Conservation (phyloP, 2,329 filamentous ascomycete species). For the Fusarium odoratissimum region DNA sequence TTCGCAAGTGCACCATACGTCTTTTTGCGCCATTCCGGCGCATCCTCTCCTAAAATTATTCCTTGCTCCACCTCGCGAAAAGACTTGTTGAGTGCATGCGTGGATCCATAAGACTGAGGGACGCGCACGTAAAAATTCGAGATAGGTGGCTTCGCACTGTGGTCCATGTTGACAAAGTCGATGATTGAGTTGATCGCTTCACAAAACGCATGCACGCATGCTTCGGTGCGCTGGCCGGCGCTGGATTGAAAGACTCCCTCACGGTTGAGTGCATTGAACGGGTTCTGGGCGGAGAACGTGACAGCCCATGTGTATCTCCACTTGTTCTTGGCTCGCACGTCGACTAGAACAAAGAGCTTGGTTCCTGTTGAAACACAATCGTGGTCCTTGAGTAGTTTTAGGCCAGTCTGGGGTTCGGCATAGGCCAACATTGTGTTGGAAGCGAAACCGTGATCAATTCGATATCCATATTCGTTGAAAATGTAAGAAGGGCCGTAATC, state of each 20-base stretch:
- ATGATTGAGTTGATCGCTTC: neutral
- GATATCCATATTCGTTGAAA: neutral
- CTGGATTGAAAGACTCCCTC: accelerated
- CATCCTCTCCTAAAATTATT: accelerated
- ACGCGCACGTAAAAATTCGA: neutral
- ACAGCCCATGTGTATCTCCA: neutral
- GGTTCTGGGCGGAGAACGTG: neutral
- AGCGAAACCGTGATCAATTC: neutral
- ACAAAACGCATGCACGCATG: neutral
- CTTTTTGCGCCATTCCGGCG: accelerated
- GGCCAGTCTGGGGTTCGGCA: neutral
- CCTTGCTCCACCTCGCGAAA: neutral
- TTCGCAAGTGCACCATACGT: neutral
- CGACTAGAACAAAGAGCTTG: neutral
- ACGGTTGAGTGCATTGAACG: neutral
- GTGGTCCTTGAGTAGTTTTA: neutral
- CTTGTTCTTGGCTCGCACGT: neutral
- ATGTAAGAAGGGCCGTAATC: neutral
- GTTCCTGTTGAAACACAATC: neutral
- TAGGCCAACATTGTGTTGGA: no score
- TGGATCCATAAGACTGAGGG: no score
- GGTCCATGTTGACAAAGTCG: neutral
- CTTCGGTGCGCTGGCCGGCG: neutral
- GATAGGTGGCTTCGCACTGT: neutral
- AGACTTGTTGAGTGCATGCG: accelerated